Base-by-base conservation (phyloP, 2,329 filamentous ascomycete species). In the Leptographium procerum region DNA sequence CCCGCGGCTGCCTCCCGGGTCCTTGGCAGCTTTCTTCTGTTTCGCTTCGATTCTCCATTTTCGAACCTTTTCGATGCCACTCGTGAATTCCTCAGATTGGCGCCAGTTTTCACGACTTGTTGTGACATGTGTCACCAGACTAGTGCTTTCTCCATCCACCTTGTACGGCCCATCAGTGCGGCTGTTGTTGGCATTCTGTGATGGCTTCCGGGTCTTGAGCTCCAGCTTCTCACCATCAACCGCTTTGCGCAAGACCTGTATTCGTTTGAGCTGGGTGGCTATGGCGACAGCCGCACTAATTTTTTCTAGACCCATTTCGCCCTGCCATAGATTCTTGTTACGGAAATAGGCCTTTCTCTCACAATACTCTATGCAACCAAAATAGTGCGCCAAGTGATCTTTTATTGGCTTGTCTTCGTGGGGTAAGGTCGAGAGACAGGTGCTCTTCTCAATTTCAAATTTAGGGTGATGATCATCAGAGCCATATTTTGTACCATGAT, bases 351-450 rank as follows among this genome's bases (percentile, higher is more conserved):
- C 2, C 0, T 33, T 28, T 16, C 57, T 22, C 19, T 59, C 24
- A 11, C 9, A 6, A 6, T 33, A 29, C 22, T 52, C 36, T 5
- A 59, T 47, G 48, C 57, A 59, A n/a, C 57, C 57, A n/a, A 59
- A 31, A 19, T 47, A 59, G 48, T 59, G 57, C 3, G 53, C n/a
- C 47, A 56, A 24, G 22, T 52, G 36, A 29, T 59, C 53, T n/a
- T 22, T 47, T 48, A 59, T 36, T 2, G 19, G 26, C 19, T 24
- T 52, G 1, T 47, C 34, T 1, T 52, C 26, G 33, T 59, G 57
- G 2, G 26, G 16, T 4, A 56, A 16, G 1, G 57, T 29, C 11
- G 57, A 47, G 26, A 56, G 53, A 22, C 57, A 59, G 1, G 16
- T 24, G 9, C 2, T 10, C 28, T 48, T 52, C 22, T 59, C 57